Base-by-base conservation (phyloP, 1,139 yeast species). In the Schwanniomyces etchellsii region DNA sequence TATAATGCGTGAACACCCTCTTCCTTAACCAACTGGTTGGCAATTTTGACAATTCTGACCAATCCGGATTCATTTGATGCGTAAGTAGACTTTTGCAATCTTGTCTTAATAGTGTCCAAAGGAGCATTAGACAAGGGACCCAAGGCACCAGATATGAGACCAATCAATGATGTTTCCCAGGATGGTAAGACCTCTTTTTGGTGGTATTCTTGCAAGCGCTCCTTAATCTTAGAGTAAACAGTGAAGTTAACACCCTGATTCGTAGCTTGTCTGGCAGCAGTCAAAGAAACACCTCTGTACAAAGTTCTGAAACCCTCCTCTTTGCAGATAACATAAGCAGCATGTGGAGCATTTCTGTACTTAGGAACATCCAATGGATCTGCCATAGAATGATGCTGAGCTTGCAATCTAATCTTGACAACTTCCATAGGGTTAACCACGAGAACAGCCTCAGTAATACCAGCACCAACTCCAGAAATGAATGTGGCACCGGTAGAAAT, bases 101-200 rank as follows among this genome's bases (percentile, higher is more conserved):
- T 77, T 27, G 98, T 91, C 64, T 91, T 91, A 57, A 91, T 89
- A 42, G 97, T 91, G 60, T 91, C 98, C 50, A 91, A 74, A 20
- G 98, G 98, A 42, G 97, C 97, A 55, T 91, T 91, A 35, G 96
- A 86, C 57, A 91, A 80, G 10, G 98, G 98, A 31, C 98, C 98
- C 54, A 91, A 78, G 16, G 96, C 97, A 62, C 98, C 98, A 31
- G 95, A 84, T 35, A 86, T 62, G 48, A 91, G 74, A 37, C 98
- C 98, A 52, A 89, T 83, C 42, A 77, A 64, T 15, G 96, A 86
- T 24, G 97, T 91, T 65, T 91, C 95, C 88, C 94, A 89, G 23
- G 93, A 70, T 35, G 98, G 96, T 42, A 91, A 74, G 29, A 70
- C 68, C 31, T 77, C 81, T 24, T 70, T 54, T 31, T 71, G 60